Conservation (phyloP, 805 yeast species). For the Nakazawaea molendinolei region DNA sequence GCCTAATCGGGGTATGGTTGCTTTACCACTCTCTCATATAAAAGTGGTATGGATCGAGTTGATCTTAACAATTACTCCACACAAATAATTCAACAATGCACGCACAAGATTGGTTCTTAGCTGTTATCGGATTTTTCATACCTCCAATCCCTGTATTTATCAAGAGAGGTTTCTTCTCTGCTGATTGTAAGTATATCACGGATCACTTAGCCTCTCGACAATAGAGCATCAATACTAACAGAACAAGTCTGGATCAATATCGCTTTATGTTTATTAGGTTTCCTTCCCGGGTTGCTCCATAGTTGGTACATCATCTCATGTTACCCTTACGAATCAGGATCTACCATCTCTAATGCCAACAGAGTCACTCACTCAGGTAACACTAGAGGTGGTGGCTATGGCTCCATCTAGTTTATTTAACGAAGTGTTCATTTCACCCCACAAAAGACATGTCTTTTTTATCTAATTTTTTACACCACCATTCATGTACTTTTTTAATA, state of each 20-base stretch:
- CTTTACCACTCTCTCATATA: too few species aligned
- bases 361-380: constrained; percentile 30
- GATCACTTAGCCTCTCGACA: too few species aligned
- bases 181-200: constrained; percentile 37
- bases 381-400: constrained; percentile 24
- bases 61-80: too few species aligned
- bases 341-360: constrained; percentile 8
- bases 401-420: constrained; percentile 18
- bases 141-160: constrained; percentile 70
- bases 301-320: constrained; percentile 71
- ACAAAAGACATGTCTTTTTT: too few species aligned
- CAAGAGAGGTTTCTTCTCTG: constrained; percentile 56
- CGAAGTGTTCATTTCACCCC: neutral
- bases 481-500: too few species aligned
- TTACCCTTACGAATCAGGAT: constrained; percentile 43
- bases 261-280: constrained; percentile 64
- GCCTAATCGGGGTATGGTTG: too few species aligned
- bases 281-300: constrained; percentile 72
- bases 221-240: constrained; percentile 4
- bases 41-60: too few species aligned
- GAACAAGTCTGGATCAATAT: constrained; percentile 46
- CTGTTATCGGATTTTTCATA: constrained; percentile 57
- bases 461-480: too few species aligned
- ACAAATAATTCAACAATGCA: constrained; percentile 5
- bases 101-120: constrained; percentile 52